A percentile compares a stretch with the other conserved stretches of the same genome.
Conservation (phyloP, 75 land plant species). For the Pinus tabuliformis region DNA sequence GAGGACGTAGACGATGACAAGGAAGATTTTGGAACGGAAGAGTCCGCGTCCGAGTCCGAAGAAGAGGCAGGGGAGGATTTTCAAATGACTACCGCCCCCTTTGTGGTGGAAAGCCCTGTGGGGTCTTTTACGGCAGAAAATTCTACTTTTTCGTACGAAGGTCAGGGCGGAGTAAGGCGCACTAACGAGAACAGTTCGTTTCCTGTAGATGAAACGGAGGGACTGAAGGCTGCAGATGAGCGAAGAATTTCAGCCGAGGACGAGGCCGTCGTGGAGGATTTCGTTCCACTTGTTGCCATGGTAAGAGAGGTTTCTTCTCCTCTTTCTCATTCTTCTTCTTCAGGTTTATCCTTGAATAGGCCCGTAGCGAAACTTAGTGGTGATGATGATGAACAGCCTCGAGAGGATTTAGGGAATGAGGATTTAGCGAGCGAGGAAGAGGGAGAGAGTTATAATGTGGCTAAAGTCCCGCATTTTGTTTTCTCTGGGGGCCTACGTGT, state of each 20-base stretch:
- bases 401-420: background rate
- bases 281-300: background rate
- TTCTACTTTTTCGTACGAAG: too few species aligned
- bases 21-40: background rate
- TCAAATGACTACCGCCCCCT: background rate
- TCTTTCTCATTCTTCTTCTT: background rate
- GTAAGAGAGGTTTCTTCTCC: background rate
- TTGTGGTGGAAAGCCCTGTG: background rate
- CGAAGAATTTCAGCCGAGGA: background rate
- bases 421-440: background rate
- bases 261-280: background rate
- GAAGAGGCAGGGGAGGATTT: background rate
- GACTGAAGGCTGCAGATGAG: background rate
- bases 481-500: background rate
- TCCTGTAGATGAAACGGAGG: background rate
- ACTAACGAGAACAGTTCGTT: background rate
- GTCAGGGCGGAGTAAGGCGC: too few species aligned
- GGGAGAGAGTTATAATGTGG: background rate
- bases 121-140: background rate
- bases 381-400: background rate
- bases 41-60: background rate
- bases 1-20: background rate
- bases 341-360: background rate
- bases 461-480: background rate
- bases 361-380: conserved; percentile 1